These are phyloP conservation scores for Pythium phragmitis DNA, from an alignment of 352 stramenopile species.

Conservation along the genomic window DNA sequence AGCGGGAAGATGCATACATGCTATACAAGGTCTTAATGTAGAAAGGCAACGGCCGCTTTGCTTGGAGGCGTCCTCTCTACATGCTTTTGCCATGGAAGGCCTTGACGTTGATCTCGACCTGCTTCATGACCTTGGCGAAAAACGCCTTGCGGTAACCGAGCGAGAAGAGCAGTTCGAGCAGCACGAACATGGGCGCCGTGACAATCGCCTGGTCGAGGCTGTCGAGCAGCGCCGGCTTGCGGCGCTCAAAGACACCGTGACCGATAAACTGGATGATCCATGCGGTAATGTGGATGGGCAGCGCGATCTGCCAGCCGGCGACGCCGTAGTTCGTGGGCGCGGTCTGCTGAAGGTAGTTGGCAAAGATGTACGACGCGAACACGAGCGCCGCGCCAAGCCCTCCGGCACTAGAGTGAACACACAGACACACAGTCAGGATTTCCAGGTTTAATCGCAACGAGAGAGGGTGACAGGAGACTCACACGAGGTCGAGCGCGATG, in stretches of 20 bases:
- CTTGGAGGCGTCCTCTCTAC: conserved; percentile 5
- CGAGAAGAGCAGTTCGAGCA: conserved; percentile 75
- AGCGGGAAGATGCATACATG: no score
- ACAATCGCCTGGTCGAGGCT: conserved; percentile 83
- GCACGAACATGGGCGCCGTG: conserved; percentile 85
- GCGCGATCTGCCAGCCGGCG: conserved; percentile 48
- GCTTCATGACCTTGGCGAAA: conserved; percentile 53
- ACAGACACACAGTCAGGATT: conserved; percentile 12
- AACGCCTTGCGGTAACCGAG: conserved; percentile 77
- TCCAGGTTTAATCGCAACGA: neutral
- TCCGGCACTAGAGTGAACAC: conserved; percentile 33
- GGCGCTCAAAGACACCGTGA: conserved; percentile 83
- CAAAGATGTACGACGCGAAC: conserved; percentile 51
- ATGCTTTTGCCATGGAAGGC: conserved; percentile 38
- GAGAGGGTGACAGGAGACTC: conserved; percentile 10
- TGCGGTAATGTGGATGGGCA: conserved; percentile 48
- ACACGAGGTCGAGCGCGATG: conserved; percentile 41
- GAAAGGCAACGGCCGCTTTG: neutral
- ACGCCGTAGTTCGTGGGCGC: conserved; percentile 37
- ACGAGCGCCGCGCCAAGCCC: conserved; percentile 54
- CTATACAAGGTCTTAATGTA: no score
- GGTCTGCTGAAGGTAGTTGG: conserved; percentile 51
- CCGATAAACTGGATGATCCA: conserved; percentile 86
- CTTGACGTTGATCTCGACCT: conserved; percentile 64
- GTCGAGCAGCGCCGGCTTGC: conserved; percentile 81